These are phyloP conservation scores for Aspergillus haitiensis DNA, from an alignment of 495 filamentous ascomycete species.

Conservation along the genomic window DNA sequence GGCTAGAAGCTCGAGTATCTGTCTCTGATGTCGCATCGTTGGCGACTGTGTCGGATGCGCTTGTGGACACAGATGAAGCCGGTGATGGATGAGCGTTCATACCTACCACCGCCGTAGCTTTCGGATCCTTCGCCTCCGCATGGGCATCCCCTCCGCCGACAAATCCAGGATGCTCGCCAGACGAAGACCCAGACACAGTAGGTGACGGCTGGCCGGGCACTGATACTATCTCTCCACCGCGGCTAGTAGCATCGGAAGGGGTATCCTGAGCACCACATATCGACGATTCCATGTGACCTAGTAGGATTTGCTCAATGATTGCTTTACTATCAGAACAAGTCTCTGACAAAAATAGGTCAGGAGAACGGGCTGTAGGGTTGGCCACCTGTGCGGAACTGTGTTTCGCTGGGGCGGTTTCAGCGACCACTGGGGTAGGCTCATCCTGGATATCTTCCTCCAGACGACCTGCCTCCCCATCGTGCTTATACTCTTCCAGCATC, in stretches of 20 bases:
- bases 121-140: constrained; percentile 24
- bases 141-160: background rate
- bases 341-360: background rate
- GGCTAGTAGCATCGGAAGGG: constrained; percentile 1
- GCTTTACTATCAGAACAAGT: constrained; percentile 21
- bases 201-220: constrained; percentile 13
- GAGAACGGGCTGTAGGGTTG: background rate
- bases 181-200: constrained; percentile 13
- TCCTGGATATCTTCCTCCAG: constrained; percentile 56
- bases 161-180: constrained; percentile 5
- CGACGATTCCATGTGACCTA: constrained; percentile 12
- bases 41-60: constrained; percentile 24
- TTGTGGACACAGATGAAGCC: constrained; percentile 26
- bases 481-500: constrained; percentile 91
- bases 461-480: constrained; percentile 64
- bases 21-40: constrained; percentile 31
- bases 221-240: constrained; percentile 14
- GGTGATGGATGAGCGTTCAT: constrained; percentile 16
- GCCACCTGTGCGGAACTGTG: background rate
- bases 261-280: constrained; percentile 27
- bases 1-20: constrained; percentile 21
- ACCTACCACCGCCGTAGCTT: constrained; percentile 22
- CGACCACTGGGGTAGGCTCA: constrained; percentile 42
- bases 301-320: constrained; percentile 23
- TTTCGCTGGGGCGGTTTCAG: constrained; percentile 24